These are phyloP conservation scores for Melanomma pulvis-pyrius DNA, from an alignment of 495 filamentous ascomycete genomes.

Conservation along the genomic window DNA sequence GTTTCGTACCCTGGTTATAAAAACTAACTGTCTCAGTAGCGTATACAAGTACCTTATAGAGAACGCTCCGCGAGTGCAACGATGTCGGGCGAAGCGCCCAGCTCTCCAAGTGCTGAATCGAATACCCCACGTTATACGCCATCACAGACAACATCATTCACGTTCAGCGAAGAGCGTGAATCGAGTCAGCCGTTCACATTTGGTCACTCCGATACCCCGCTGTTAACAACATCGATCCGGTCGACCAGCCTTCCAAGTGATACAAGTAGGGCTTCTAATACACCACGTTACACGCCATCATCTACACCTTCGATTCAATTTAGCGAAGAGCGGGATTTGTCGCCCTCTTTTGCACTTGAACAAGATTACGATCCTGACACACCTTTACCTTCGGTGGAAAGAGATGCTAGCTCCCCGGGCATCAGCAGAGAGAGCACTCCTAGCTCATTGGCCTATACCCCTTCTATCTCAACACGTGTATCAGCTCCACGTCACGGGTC, in stretches of 20 bases:
- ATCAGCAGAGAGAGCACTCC: not conserved
- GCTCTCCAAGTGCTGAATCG: no score
- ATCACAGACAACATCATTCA: not conserved
- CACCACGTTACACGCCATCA: slow-evolving; percentile 5
- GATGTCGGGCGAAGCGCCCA: no score
- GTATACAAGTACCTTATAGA: no score
- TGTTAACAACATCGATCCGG: not conserved
- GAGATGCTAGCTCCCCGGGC: not conserved
- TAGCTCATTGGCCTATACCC: not conserved
- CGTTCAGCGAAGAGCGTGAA: not conserved
- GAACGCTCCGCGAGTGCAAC: no score
- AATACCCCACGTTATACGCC: not conserved
- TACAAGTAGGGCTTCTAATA: not conserved
- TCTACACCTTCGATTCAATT: slow-evolving; percentile 2
- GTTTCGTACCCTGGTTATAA: no score
- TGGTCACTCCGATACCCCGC: not conserved
- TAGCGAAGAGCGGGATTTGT: not conserved
- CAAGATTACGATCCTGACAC: slow-evolving; percentile 21
- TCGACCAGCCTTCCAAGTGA: not conserved
- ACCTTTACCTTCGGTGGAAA: slow-evolving; percentile 25
- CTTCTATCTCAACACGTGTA: not conserved
- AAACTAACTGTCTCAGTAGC: no score
- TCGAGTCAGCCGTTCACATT: not conserved
- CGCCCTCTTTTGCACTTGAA: not conserved
- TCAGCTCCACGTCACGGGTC: not conserved